These are phyloP conservation scores for Pseudozyma hubeiensis DNA, from an alignment of 1,284 basidiomycete species.

Conservation along the genomic window DNA sequence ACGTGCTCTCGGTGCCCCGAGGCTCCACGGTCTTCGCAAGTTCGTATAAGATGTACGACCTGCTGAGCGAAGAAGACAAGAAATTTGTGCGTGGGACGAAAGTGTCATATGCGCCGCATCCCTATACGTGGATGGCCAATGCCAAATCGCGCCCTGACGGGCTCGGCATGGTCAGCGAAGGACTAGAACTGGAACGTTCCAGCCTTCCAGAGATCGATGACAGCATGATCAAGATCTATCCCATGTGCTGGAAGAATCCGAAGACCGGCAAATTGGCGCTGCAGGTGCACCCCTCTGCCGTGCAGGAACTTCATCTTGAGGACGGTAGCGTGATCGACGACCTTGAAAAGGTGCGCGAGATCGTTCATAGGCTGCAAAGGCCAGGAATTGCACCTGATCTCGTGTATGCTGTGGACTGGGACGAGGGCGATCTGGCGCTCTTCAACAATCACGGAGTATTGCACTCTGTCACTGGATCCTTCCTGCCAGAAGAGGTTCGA, in stretches of 20 bases:
- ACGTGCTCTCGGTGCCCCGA: slow-evolving; percentile 2
- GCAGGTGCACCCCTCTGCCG: slow-evolving; percentile 9
- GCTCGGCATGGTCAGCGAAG: slow-evolving; percentile 5
- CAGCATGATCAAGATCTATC: slow-evolving; percentile 2
- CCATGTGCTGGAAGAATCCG: slow-evolving; percentile 10
- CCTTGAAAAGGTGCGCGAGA: slow-evolving; percentile 6
- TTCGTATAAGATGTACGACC: slow-evolving; percentile 7
- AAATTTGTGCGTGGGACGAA: slow-evolving; percentile 9
- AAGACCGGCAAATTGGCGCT: slow-evolving; percentile 2
- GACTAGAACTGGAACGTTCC: slow-evolving; percentile 3
- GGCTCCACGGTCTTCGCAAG: slow-evolving; percentile 9
- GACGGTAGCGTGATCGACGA: slow-evolving; percentile 7
- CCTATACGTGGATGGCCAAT: slow-evolving; percentile 8
- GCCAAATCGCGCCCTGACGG: slow-evolving; percentile 9
- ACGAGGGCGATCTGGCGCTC: slow-evolving; percentile 8
- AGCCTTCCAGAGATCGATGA: slow-evolving; percentile 2
- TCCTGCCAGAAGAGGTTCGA: slow-evolving; percentile 4
- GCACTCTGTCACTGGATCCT: slow-evolving; percentile 6
- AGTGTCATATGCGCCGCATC: slow-evolving; percentile 8
- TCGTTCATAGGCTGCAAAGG: slow-evolving; percentile 10
- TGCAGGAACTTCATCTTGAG: slow-evolving; percentile 4
- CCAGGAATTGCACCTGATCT: slow-evolving; percentile 3
- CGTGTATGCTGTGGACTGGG: slow-evolving; percentile 8
- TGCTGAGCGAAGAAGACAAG: slow-evolving; percentile 13
- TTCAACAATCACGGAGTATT: slow-evolving; percentile 10